Base-by-base conservation (phyloP, 768 basidiomycete species). In the Rhizopogon rudus region DNA sequence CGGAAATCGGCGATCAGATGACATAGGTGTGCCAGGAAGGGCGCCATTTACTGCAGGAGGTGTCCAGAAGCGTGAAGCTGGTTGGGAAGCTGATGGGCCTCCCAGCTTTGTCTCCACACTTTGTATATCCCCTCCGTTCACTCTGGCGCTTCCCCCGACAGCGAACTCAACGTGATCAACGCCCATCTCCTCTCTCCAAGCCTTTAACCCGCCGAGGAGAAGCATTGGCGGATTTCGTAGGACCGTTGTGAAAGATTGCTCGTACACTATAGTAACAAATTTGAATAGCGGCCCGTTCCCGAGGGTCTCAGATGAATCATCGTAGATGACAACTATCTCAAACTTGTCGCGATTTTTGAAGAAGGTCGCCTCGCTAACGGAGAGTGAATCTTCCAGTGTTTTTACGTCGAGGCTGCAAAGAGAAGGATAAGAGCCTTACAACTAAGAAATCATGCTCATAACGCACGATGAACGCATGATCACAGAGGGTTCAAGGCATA, bases 321-420 rank as follows among this genome's bases (percentile, higher is more conserved):
- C 95, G 68, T 94, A 94, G 3, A 98, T 74, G 14, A 87, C 90
- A 25, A 99, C 84, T 20, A 95, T 70, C 61, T 97, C 94, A 66
- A 91, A 96, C 61, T 88, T 87, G 63, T 93, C 83, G 40, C 96
- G 88, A 57, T 92, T 88, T 41, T 74, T 68, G 68, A 98, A 98
- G n/a, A 89, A 75, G 2, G 77, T 76, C 44, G 75, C 76, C 70
- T 98, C 95, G 0, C 82, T 83, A 35, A 91, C 73, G 4, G 81
- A 72, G 54, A 97, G 79, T 0, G 90, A 78, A 56, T 87, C 78
- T 69, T 96, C 93, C 9, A 98, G 79, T 28, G 74, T 75, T 44
- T 77, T 69, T 1, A 84, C 81, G 5, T 80, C 83, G 56, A 93
- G 74, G 42, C 93, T 96, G 62, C 9, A 41, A 49, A 39, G 37